Evolutionary conservation across 1,284 basidiomycete species (phyloP).

Genomic region (Microbotryum violaceum): DNA sequence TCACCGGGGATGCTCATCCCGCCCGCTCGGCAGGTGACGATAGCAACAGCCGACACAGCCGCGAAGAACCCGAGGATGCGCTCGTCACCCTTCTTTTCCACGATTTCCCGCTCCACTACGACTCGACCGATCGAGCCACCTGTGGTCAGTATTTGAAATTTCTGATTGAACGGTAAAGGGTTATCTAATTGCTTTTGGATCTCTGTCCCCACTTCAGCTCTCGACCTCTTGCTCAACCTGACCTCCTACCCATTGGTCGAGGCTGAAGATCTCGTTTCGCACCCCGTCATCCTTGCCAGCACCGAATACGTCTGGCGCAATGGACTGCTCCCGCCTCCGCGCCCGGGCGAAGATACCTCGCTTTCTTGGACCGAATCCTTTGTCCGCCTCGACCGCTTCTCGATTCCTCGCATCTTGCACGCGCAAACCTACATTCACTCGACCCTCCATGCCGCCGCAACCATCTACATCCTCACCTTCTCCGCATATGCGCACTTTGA

Average conservation of each 20-base stretch:
- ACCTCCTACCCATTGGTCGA: conserved; percentile 29
- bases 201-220: conserved; percentile 7
- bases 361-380: conserved; percentile 26
- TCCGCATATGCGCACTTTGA: conserved; percentile 30
- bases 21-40: background rate
- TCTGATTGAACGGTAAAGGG: background rate
- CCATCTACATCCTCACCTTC: conserved; percentile 32
- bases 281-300: conserved; percentile 31
- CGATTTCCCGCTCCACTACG: conserved; percentile 31
- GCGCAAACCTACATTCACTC: conserved; percentile 28
- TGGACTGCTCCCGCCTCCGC: conserved; percentile 23
- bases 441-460: conserved; percentile 27
- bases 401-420: conserved; percentile 29
- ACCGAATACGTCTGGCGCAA: conserved; percentile 34
- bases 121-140: conserved; percentile 30
- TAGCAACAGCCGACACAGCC: background rate
- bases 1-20: conserved; percentile 16
- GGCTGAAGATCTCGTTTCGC: conserved; percentile 31
- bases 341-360: background rate
- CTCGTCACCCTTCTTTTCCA: conserved; percentile 28
- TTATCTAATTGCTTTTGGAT: no score
- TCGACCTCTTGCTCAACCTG: conserved; percentile 29
- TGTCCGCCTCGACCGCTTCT: conserved; percentile 28
- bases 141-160: conserved; percentile 16
- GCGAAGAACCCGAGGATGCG: conserved; percentile 27